Evolutionary conservation across 352 stramenopile genomes (phyloP).

Genomic region (Plasmopara halstedii): DNA sequence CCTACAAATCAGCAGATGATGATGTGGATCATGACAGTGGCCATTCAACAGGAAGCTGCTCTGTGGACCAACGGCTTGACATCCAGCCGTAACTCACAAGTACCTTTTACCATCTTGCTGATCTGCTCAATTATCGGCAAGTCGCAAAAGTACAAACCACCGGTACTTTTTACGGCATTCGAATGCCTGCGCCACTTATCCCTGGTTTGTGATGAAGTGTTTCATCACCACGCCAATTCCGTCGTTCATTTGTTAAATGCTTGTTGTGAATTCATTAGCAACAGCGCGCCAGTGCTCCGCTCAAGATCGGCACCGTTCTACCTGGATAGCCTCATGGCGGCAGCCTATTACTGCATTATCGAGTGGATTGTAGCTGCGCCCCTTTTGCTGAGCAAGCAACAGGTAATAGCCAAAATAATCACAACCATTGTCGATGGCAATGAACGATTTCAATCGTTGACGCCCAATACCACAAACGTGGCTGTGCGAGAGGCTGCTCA

Average conservation of each 20-base stretch:
- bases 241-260: constrained; percentile 78
- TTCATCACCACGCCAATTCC: constrained; percentile 63
- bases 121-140: constrained; percentile 83
- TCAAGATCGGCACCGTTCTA: constrained; percentile 74
- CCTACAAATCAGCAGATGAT: constrained; percentile 87
- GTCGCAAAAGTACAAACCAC: constrained; percentile 70
- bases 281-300: constrained; percentile 59
- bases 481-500: constrained; percentile 66
- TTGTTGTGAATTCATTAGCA: constrained; percentile 82
- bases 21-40: constrained; percentile 81
- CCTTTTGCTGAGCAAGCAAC: constrained; percentile 60
- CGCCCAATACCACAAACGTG: constrained; percentile 36
- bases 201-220: constrained; percentile 69
- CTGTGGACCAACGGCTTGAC: constrained; percentile 75
- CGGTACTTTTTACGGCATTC: constrained; percentile 80
- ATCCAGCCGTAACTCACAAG: constrained; percentile 79
- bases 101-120: constrained; percentile 75
- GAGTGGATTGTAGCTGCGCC: constrained; percentile 78
- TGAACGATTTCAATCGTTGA: constrained; percentile 59
- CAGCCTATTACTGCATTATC: constrained; percentile 75
- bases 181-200: constrained; percentile 79
- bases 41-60: constrained; percentile 80
- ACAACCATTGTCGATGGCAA: constrained; percentile 73
- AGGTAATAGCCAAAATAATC: constrained; percentile 76
- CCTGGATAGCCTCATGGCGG: constrained; percentile 74